These are phyloP conservation scores for Fraxinus americana DNA, from an alignment of 257 asterid genomes.

Conservation along the genomic window DNA sequence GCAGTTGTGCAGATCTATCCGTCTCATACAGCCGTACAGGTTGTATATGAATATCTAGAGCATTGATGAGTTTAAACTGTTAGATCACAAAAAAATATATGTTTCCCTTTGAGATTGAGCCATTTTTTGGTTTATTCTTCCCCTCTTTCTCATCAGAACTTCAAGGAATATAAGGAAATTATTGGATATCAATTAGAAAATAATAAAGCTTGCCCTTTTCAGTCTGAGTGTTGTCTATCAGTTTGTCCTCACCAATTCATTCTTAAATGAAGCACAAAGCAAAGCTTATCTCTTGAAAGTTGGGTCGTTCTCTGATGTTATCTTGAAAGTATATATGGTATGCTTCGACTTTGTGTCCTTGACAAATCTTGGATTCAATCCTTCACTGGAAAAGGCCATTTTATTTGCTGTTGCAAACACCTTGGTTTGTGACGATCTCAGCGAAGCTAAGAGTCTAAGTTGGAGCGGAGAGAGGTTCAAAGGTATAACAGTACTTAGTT, in stretches of 20 bases:
- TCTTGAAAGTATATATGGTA: not conserved
- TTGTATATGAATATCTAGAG: not conserved
- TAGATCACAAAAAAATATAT: not conserved
- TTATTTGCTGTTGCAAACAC: conserved; percentile 96
- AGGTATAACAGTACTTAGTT: conserved; percentile 50
- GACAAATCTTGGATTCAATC: conserved; percentile 69
- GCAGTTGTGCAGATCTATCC: not conserved
- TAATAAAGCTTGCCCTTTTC: not conserved
- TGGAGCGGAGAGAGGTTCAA: conserved; percentile 90
- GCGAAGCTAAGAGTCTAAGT: conserved; percentile 93
- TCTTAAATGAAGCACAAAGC: conserved; percentile 10
- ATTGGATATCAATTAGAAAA: not conserved
- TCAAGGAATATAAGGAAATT: not conserved
- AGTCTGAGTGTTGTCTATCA: conserved; percentile 2
- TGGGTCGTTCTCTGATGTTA: conserved; percentile 13
- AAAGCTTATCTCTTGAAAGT: conserved; percentile 6
- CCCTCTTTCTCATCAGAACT: not conserved
- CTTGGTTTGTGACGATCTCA: conserved; percentile 88
- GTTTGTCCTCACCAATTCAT: conserved; percentile 8
- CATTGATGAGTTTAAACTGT: conserved; percentile 9
- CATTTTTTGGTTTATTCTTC: not conserved
- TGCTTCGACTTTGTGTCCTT: conserved; percentile 42
- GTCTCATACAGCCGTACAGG: not conserved
- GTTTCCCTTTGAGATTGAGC: not conserved
- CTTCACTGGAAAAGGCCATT: conserved; percentile 79